Percentiles rank a stretch among this genome's conserved stretches.
Conservation (phyloP, 345 rosid species). For the Crucihimalaya himalaica region DNA sequence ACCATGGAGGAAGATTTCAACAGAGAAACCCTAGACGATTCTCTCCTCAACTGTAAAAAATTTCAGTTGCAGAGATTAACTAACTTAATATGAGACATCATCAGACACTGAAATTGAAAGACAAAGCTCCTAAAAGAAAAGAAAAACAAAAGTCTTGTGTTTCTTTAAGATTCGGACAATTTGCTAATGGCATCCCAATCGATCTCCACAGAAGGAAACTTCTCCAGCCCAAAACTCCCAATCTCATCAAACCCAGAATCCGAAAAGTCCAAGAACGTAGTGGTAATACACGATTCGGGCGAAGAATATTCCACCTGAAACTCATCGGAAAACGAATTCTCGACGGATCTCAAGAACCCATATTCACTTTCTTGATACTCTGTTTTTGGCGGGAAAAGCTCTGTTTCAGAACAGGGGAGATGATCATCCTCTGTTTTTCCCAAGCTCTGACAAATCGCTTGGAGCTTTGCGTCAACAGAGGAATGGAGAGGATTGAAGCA, state of each 20-base stretch:
- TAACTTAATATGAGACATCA: conserved; percentile 28
- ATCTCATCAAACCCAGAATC: conserved; percentile 40
- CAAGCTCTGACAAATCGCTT: conserved; percentile 77
- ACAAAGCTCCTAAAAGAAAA: not conserved
- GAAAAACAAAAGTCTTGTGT: not conserved
- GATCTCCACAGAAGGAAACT: conserved; percentile 70
- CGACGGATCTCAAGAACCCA: conserved; percentile 36
- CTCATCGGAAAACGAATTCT: conserved; percentile 36
- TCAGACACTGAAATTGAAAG: conserved; percentile 22
- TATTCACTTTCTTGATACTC: not conserved
- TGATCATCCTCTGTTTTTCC: conserved; percentile 55
- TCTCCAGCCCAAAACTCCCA: conserved; percentile 51
- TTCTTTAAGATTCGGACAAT: conserved; percentile 34
- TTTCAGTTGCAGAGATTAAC: conserved; percentile 52
- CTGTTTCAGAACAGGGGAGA: conserved; percentile 39
- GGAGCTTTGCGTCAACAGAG: conserved; percentile 79
- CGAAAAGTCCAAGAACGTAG: conserved; percentile 47
- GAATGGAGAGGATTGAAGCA: conserved; percentile 79
- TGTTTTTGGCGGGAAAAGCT: conserved; percentile 38
- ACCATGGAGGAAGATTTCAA: conserved; percentile 26
- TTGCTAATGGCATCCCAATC: conserved; percentile 71
- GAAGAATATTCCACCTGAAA: conserved; percentile 51
- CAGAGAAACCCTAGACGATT: conserved; percentile 27
- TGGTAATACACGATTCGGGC: conserved; percentile 54
- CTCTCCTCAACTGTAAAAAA: conserved; percentile 59